Evolutionary conservation across 2,329 filamentous ascomycete genomes (phyloP).

Genomic region (Pyrenophora seminiperda): DNA sequence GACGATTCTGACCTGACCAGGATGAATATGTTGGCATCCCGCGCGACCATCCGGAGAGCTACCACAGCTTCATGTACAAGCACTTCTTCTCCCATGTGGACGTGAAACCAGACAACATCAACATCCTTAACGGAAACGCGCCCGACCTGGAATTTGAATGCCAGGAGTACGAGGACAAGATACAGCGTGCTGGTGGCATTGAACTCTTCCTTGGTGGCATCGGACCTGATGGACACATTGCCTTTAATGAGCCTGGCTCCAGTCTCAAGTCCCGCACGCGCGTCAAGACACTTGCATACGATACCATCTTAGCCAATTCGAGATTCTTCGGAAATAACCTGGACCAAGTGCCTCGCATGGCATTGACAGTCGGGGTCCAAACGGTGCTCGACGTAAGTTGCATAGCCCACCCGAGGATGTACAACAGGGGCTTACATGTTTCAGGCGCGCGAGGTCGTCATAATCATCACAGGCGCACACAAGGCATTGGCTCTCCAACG

Average conservation of each 20-base stretch:
- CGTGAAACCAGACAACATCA: constrained; percentile 78
- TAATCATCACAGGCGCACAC: constrained; percentile 80
- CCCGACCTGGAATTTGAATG: constrained; percentile 77
- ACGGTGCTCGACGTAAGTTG: constrained; percentile 71
- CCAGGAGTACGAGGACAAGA: constrained; percentile 77
- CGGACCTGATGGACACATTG: constrained; percentile 84
- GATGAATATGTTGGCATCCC: constrained; percentile 88
- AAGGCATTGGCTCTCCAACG: constrained; percentile 80
- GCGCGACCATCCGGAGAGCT: constrained; percentile 81
- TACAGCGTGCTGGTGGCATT: constrained; percentile 75
- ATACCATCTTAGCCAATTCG: constrained; percentile 84
- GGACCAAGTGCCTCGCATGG: constrained; percentile 76
- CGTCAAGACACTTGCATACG: constrained; percentile 85
- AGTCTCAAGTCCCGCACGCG: constrained; percentile 77
- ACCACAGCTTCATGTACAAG: constrained; percentile 93
- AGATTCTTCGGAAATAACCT: constrained; percentile 81
- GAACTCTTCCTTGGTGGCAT: constrained; percentile 86
- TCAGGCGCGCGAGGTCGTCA: constrained; percentile 74
- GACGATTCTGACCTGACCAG: constrained; percentile 54
- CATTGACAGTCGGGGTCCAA: constrained; percentile 81
- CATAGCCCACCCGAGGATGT: background rate
- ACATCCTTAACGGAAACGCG: constrained; percentile 83
- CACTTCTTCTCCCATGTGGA: constrained; percentile 88
- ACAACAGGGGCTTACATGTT: constrained; percentile 21
- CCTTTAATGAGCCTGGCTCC: constrained; percentile 88